Evolutionary conservation across 2,329 filamentous ascomycete genomes (phyloP).

Genomic region (Botrytis pseudocinerea): DNA sequence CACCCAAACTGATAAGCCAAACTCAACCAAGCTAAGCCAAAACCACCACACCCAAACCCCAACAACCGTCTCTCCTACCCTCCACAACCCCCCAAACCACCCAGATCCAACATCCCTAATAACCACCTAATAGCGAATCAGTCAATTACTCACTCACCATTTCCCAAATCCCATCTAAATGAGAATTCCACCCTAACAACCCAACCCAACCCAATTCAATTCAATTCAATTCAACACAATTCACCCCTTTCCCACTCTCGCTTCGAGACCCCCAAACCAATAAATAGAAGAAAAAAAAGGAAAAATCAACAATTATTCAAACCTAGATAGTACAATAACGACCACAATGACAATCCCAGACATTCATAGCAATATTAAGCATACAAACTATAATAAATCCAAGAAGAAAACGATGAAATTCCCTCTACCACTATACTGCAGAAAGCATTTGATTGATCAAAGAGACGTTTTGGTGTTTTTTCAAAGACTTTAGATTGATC

Average conservation of each 20-base stretch:
- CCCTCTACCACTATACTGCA: not conserved
- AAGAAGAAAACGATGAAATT: not conserved
- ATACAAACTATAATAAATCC: not conserved
- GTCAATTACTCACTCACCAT: no score
- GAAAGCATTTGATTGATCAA: not conserved
- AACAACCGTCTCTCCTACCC: not conserved
- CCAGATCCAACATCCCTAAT: not conserved
- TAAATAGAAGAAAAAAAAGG: not conserved
- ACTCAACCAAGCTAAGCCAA: not conserved
- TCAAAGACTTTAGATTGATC: not conserved
- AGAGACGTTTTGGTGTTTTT: not conserved
- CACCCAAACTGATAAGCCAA: not conserved
- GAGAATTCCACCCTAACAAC: no score
- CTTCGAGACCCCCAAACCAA: not conserved
- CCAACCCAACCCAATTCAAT: no score
- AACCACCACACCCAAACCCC: not conserved
- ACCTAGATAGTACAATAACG: not conserved
- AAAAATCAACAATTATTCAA: not conserved
- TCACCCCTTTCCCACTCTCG: not conserved
- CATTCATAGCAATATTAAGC: not conserved
- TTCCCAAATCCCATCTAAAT: not conserved
- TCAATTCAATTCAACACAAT: not conserved
- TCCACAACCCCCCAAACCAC: not conserved
- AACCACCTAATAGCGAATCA: not conserved
- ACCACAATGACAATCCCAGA: not conserved